phyloP scores from a whole-genome alignment of 257 asterid genomes.

The Solanum corneliomulleri region DNA sequence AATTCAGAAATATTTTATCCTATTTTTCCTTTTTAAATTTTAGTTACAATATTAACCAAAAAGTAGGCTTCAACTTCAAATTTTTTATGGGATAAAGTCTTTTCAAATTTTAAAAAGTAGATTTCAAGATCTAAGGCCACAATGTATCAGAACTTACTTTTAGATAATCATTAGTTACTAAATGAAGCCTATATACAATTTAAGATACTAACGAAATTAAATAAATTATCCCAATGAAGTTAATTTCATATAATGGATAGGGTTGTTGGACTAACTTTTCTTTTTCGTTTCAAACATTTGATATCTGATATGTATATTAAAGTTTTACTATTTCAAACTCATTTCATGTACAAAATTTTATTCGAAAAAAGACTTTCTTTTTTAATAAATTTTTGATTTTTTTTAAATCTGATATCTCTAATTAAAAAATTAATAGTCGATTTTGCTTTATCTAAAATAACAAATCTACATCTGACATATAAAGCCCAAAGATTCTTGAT shows the following conservation, averaged over 20 bases:
- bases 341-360: too few relatives aligned
- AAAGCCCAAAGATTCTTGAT: background rate
- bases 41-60: background rate
- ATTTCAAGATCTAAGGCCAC: background rate
- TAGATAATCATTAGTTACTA: background rate
- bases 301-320: too few relatives aligned
- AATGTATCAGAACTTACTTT: background rate
- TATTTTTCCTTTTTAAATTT: background rate
- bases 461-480: background rate
- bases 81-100: background rate
- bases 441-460: background rate
- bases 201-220: background rate
- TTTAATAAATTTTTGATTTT: too few relatives aligned
- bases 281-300: too few relatives aligned
- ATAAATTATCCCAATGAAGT: background rate
- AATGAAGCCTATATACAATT: background rate
- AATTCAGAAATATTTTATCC: too few relatives aligned
- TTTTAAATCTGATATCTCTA: too few relatives aligned
- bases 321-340: too few relatives aligned
- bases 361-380: rapidly evolving
- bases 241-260: background rate
- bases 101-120: background rate
- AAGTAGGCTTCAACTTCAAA: background rate
- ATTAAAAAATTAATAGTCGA: too few relatives aligned
- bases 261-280: background rate